Evolutionary conservation across 306 rosid species (phyloP), one percentile per base, ranked within the genome.

Genomic region (Phaseolus lunatus): DNA sequence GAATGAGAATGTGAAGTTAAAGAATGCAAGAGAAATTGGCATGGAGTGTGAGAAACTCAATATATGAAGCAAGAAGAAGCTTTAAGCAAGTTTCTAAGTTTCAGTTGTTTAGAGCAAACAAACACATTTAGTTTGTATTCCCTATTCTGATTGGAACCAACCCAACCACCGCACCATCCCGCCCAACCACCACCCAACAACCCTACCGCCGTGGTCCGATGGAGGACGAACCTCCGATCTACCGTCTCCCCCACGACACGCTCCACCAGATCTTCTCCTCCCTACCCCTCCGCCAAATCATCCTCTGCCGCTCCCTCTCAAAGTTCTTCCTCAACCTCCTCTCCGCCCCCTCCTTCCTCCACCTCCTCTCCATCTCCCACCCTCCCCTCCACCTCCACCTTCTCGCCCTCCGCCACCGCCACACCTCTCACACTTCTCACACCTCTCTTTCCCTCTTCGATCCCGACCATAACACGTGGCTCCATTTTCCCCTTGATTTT

Each of bases 231-330:
- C 72, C 93, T 0, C 85, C 89, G 86, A 90, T 92, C 87, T 84
- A 83, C 88, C 56, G 53, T 2, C 97, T 94, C 5, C 94, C 98
- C 0, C 85, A 78, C 4, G 98, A 94, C 81, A 79, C 95, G 3
- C 89, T 94, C 47, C 88, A 83, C 64, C 96, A 86, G 83, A 94
- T 94, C 85, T 90, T 94, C 96, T 84, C 88, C 1, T 13, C 75
- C 18, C 94, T 94, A 11, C 95, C 98, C 0, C 96, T 94, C 80
- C 96, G 91, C 4, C 92, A 94, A 70, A 84, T 94, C 78, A 54
- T 88, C 54, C 53, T 90, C 81, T 92, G 91, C 82, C 96, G 97
- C 54, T 80, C 92, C 16, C 89, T 94, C 76, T 90, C 92, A 18
- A 92, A 92, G 59, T 85, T 76, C 83, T 89, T 94, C 84, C 52